Percentiles rank a stretch among this genome's conserved stretches.
Conservation (phyloP, 345 rosid species). For the Anastatica hierochuntica region DNA sequence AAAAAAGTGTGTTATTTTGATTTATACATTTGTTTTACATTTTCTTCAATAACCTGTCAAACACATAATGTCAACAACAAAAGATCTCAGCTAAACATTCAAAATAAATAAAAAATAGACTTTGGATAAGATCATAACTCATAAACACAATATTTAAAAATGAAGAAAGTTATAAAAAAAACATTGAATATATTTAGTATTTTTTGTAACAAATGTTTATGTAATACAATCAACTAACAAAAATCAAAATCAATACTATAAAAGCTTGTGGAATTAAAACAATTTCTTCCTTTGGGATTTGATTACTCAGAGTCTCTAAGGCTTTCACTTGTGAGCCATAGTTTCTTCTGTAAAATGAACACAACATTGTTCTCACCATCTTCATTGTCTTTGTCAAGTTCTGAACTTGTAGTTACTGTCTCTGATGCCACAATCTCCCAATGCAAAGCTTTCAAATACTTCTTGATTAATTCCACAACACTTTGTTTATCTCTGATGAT, state of each 20-base stretch:
- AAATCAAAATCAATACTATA: constrained; percentile 9
- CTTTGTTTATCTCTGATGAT: constrained; percentile 64
- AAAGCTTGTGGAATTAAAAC: constrained; percentile 10
- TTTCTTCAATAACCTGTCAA: constrained; percentile 15
- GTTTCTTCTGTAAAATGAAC: constrained; percentile 59
- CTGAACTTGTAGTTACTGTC: constrained; percentile 21
- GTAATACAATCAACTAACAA: constrained; percentile 11
- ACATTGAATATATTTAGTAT: constrained; percentile 10
- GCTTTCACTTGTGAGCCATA: constrained; percentile 80
- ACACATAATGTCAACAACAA: neutral
- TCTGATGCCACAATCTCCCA: constrained; percentile 65
- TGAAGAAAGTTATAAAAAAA: neutral
- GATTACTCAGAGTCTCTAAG: constrained; percentile 45
- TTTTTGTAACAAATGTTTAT: neutral
- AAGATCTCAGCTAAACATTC: neutral
- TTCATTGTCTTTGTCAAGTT: constrained; percentile 46
- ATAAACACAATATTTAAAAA: neutral
- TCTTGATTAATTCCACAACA: constrained; percentile 52
- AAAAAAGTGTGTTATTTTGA: neutral
- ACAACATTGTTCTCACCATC: constrained; percentile 30
- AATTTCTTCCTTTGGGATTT: constrained; percentile 10
- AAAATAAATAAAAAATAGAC: no score
- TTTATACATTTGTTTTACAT: neutral
- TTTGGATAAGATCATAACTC: neutral
- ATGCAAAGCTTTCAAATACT: constrained; percentile 60